Evolutionary conservation across 2,329 filamentous ascomycete species (phyloP).

Genomic region (Drechslera avenae): DNA sequence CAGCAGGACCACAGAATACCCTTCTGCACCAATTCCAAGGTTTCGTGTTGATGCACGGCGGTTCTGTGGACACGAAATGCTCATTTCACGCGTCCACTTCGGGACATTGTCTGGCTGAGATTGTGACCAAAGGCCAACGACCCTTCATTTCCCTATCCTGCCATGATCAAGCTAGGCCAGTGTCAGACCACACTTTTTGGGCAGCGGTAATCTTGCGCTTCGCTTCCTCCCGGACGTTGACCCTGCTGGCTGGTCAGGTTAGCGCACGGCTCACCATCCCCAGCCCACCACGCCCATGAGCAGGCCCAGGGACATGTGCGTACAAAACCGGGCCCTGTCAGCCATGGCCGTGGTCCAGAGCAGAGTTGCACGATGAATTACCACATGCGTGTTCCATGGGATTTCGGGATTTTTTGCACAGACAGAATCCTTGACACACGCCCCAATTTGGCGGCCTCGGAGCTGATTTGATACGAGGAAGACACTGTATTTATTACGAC

Average conservation of each 20-base stretch:
- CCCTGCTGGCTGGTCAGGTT: conserved; percentile 39
- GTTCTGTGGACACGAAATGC: conserved; percentile 39
- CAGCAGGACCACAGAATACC: conserved; percentile 19
- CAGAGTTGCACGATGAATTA: conserved; percentile 15
- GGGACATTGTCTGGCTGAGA: conserved; percentile 38
- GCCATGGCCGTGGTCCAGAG: conserved; percentile 26
- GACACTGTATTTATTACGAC: too few species aligned
- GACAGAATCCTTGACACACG: conserved; percentile 1
- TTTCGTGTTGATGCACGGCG: conserved; percentile 45
- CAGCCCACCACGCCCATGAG: conserved; percentile 27
- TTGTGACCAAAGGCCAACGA: conserved; percentile 35
- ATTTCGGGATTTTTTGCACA: conserved; percentile 8
- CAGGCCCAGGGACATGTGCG: conserved; percentile 31
- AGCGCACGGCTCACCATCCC: conserved; percentile 34
- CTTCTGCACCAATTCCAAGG: conserved; percentile 33
- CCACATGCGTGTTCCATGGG: conserved; percentile 4
- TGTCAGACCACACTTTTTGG: conserved; percentile 35
- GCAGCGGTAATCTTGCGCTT: conserved; percentile 44
- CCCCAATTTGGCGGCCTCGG: conserved; percentile 5
- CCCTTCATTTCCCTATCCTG: conserved; percentile 49
- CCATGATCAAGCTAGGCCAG: conserved; percentile 31
- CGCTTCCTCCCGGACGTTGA: conserved; percentile 50
- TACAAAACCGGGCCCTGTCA: conserved; percentile 14
- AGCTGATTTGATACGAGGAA: not conserved
- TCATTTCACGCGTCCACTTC: conserved; percentile 43